A percentile compares a stretch with the other conserved stretches of the same genome.
Evolutionary conservation across 352 stramenopile species (phyloP).

Genomic region (Plasmopara muralis): DNA sequence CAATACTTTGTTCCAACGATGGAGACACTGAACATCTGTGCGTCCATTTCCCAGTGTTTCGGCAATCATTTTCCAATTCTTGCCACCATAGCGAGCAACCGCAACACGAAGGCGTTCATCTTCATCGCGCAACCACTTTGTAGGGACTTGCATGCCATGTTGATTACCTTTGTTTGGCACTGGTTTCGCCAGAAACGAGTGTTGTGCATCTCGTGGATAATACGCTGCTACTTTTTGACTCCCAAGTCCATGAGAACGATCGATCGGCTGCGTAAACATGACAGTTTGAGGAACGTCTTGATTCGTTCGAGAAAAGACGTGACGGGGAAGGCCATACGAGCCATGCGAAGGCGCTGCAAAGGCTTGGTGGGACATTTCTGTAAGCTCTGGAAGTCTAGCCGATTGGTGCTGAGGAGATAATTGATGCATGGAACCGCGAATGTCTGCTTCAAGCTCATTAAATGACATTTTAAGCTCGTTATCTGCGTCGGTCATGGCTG

Average conservation of each 20-base stretch:
- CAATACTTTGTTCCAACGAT: slow-evolving; percentile 95
- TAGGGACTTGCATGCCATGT: slow-evolving; percentile 21
- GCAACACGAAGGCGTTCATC: slow-evolving; percentile 83
- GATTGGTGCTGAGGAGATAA: slow-evolving; percentile 18
- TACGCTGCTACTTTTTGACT: slow-evolving; percentile 45
- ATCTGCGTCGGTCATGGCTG: slow-evolving; percentile 19
- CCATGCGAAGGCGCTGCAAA: slow-evolving; percentile 19
- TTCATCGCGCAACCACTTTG: slow-evolving; percentile 88
- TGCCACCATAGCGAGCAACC: slow-evolving; percentile 86
- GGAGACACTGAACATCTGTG: slow-evolving; percentile 92
- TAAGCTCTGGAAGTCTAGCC: slow-evolving; percentile 19
- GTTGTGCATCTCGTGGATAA: slow-evolving; percentile 84
- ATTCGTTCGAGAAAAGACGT: slow-evolving; percentile 13
- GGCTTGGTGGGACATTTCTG: slow-evolving; percentile 13
- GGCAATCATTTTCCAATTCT: slow-evolving; percentile 94
- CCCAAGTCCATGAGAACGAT: slow-evolving; percentile 6
- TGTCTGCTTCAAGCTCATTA: slow-evolving; percentile 30
- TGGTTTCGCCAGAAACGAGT: slow-evolving; percentile 15
- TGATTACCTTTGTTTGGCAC: slow-evolving; percentile 13
- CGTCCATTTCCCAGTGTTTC: slow-evolving; percentile 81
- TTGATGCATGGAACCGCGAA: slow-evolving; percentile 26
- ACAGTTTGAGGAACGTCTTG: slow-evolving; percentile 13
- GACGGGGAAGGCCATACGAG: slow-evolving; percentile 15
- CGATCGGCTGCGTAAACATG: slow-evolving; percentile 10
- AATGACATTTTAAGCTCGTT: slow-evolving; percentile 35